Conservation (phyloP, 257 asterid species). For the Pogostemon cablin region DNA sequence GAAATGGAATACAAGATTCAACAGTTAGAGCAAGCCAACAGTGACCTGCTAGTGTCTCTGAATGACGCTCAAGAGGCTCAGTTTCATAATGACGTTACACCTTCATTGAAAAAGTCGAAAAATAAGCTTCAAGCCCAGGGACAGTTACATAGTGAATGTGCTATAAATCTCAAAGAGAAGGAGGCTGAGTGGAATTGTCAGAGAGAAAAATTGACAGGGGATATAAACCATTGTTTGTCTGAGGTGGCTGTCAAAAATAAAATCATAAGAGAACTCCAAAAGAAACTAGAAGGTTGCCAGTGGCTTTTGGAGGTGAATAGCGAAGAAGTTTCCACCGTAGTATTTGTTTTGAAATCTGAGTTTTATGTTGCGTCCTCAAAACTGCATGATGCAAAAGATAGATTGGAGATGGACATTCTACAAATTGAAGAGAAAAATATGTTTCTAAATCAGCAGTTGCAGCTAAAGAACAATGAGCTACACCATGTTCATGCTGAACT, state of each 20-base stretch:
- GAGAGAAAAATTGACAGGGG: slow-evolving; percentile 41
- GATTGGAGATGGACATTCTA: slow-evolving; percentile 26
- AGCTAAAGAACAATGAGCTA: slow-evolving; percentile 29
- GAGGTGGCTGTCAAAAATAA: slow-evolving; percentile 38
- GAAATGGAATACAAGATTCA: slow-evolving; percentile 38
- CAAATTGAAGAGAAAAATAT: slow-evolving; percentile 34
- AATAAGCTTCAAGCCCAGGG: slow-evolving; percentile 36
- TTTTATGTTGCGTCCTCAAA: slow-evolving; percentile 33
- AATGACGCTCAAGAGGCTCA: slow-evolving; percentile 39
- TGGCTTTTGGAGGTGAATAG: slow-evolving; percentile 36
- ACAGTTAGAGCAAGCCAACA: slow-evolving; percentile 42
- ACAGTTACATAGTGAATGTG: slow-evolving; percentile 40
- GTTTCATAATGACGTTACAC: slow-evolving; percentile 23
- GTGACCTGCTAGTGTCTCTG: slow-evolving; percentile 33
- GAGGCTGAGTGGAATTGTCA: slow-evolving; percentile 39
- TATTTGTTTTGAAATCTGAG: slow-evolving; percentile 44
- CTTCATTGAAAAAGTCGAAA: slow-evolving; percentile 32
- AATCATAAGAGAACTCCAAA: slow-evolving; percentile 31
- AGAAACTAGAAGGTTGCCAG: slow-evolving; percentile 36
- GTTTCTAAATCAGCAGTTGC: slow-evolving; percentile 37
- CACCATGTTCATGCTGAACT: slow-evolving; percentile 32
- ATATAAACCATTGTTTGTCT: slow-evolving; percentile 30
- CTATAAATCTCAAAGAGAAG: slow-evolving; percentile 38
- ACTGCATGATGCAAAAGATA: slow-evolving; percentile 36
- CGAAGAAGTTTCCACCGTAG: slow-evolving; percentile 34